These are phyloP conservation scores for Yarrowia sp. DNA, from an alignment of 805 yeast species.

Conservation along the genomic window DNA sequence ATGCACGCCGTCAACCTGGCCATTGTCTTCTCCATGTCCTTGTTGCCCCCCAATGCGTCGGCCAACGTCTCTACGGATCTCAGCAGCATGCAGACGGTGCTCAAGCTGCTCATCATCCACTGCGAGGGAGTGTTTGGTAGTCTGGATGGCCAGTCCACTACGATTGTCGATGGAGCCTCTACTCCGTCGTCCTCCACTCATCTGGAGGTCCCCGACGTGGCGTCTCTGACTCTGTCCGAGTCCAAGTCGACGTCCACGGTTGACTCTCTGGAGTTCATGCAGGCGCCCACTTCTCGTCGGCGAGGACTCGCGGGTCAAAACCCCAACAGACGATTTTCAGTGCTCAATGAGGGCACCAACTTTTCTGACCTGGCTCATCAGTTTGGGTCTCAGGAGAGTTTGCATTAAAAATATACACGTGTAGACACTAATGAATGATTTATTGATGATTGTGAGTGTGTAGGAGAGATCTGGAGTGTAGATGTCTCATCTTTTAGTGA, in stretches of 20 bases:
- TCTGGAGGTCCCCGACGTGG: slow-evolving; percentile 10
- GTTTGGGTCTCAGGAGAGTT: slow-evolving; percentile 36
- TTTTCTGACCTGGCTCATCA: slow-evolving; percentile 35
- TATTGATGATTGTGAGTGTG: neutral
- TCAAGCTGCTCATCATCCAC: slow-evolving; percentile 57
- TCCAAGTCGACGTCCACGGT: slow-evolving; percentile 4
- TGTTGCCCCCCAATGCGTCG: slow-evolving; percentile 51
- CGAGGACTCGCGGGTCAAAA: slow-evolving; percentile 33
- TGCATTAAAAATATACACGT: slow-evolving; percentile 35
- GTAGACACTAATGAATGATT: slow-evolving; percentile 36
- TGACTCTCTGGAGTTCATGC: slow-evolving; percentile 12
- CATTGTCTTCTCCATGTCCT: slow-evolving; percentile 80
- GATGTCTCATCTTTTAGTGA: neutral
- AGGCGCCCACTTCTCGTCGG: slow-evolving; percentile 26
- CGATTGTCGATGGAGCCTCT: slow-evolving; percentile 2
- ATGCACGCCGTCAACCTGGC: slow-evolving; percentile 92
- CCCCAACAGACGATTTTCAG: slow-evolving; percentile 38
- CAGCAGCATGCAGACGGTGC: slow-evolving; percentile 61
- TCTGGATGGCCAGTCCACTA: slow-evolving; percentile 9
- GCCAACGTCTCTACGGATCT: slow-evolving; percentile 57
- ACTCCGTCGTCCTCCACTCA: slow-evolving; percentile 10
- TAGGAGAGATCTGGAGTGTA: neutral
- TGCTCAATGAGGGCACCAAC: slow-evolving; percentile 37
- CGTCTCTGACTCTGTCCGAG: slow-evolving; percentile 24
- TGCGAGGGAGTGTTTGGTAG: slow-evolving; percentile 46